phyloP scores from a whole-genome alignment of 2,329 filamentous ascomycete species.

The Tolypocladium nubicola region DNA sequence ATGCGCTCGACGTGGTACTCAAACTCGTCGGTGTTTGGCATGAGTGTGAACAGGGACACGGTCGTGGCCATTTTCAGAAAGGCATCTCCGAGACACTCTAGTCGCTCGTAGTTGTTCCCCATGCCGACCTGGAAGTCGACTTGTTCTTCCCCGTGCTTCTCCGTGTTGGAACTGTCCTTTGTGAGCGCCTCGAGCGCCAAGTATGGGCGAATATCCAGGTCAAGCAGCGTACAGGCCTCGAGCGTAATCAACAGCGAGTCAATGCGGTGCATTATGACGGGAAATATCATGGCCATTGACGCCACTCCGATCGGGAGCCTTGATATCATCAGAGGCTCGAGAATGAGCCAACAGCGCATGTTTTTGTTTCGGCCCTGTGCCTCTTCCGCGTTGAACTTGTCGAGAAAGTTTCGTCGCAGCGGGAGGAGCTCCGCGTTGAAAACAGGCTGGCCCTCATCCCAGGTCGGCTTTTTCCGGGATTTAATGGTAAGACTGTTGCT shows the following conservation, averaged over 20 bases:
- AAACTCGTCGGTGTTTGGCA: conserved; percentile 71
- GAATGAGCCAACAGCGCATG: conserved; percentile 54
- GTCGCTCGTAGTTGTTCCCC: conserved; percentile 88
- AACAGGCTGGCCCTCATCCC: conserved; percentile 68
- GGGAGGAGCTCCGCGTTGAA: conserved; percentile 63
- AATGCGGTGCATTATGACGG: conserved; percentile 73
- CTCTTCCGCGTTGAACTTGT: conserved; percentile 48
- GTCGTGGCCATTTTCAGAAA: conserved; percentile 95
- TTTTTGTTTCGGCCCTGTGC: conserved; percentile 15
- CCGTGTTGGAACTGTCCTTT: conserved; percentile 80
- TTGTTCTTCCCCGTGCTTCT: conserved; percentile 57
- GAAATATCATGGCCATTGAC: conserved; percentile 63
- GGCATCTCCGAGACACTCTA: conserved; percentile 88
- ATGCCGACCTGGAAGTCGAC: conserved; percentile 73
- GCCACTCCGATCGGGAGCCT: conserved; percentile 61
- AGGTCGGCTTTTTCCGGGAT: conserved; percentile 35
- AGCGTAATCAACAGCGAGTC: conserved; percentile 72
- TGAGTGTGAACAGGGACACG: conserved; percentile 69
- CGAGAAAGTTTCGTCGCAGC: conserved; percentile 74
- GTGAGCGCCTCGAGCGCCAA: conserved; percentile 84
- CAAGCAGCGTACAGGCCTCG: conserved; percentile 60
- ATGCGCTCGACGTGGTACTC: conserved; percentile 86
- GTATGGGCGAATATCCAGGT: conserved; percentile 51
- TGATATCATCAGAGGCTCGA: conserved; percentile 69
- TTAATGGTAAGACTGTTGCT: conserved; percentile 66